Base-by-base conservation (phyloP, 371 early-diverging fungal genomes). In the Syncephalis plumigaleata region DNA sequence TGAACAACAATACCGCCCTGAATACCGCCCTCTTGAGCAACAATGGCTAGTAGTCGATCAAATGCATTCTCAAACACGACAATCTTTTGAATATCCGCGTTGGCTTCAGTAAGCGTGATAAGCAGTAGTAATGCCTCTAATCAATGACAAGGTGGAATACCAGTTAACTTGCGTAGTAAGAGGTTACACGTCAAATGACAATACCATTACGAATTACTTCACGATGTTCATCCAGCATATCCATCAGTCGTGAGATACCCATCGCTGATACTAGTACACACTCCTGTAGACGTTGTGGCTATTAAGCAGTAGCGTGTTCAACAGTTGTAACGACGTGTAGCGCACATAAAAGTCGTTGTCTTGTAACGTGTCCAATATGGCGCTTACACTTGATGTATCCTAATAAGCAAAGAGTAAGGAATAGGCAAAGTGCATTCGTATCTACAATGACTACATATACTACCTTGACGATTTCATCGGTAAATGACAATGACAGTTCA, bases 1-100 rank as follows among this genome's bases (percentile, higher is more conserved):
- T 94, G 89, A 8, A 93, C 93, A 53, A 94, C 75, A 52, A 97
- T 91, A 37, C 86, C 91, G 18, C 95, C 95, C 9, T 86, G 80
- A 24, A 87, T 75, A 13, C 86, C 91, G 36, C 88, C 93, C 53
- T 93, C 92, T n/a, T 87, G 88, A 42, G 75, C 63, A 52, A 92
- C 83, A 42, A 91, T 82, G 1, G 71, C 70, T 45, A 94, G 64
- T 25, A 93, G 59, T 16, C 81, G 71, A 52, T 95, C 96, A 66
- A 97, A 95, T 4, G 91, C 89, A 55, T 84, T 91, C 56, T 95
- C 91, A 60, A 97, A 97, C 3, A 94, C 93, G 42, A 95, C 84
- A 50, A 97, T 87, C 66, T 97, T 94, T 64, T 97, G 96, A 22
- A 97, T 81, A 40, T 95, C 96, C 25, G 92, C 82, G 61, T 92